Conservation (phyloP, 164 flowering plant genomes). For the Vitis cinerea region DNA sequence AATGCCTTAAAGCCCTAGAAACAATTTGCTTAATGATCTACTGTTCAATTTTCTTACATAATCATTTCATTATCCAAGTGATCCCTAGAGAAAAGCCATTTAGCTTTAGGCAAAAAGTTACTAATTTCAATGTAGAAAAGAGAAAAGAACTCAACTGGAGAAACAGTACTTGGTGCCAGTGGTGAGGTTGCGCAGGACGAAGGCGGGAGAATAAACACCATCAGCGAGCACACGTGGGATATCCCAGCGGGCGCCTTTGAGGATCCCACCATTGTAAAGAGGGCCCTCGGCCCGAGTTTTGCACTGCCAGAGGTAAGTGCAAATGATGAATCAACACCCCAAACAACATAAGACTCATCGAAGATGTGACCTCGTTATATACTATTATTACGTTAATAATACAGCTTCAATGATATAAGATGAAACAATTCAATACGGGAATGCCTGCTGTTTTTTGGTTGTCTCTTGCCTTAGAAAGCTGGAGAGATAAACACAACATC, state of each 20-base stretch:
- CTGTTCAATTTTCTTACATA: too few relatives aligned
- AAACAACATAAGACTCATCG: neutral
- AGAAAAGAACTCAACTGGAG: constrained; percentile 51
- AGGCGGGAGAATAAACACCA: constrained; percentile 36
- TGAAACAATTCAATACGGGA: neutral
- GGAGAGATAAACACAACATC: too few relatives aligned
- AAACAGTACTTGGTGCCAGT: constrained; percentile 58
- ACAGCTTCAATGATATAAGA: neutral
- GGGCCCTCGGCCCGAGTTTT: constrained; percentile 60
- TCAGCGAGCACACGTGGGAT: too few relatives aligned
- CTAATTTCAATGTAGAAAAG: neutral
- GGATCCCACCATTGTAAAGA: constrained; percentile 78
- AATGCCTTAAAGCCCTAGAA: too few relatives aligned
- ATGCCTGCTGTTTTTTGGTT: neutral
- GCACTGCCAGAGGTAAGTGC: constrained; percentile 40
- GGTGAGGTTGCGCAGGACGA: constrained; percentile 55
- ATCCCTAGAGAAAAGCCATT: too few relatives aligned
- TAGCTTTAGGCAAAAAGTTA: neutral
- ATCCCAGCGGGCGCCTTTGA: constrained; percentile 19
- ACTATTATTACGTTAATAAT: neutral
- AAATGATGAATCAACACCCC: neutral
- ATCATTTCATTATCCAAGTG: too few relatives aligned
- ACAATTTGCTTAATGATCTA: too few relatives aligned
- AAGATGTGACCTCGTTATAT: neutral
- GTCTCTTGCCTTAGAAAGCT: neutral